Evolutionary conservation across 176 grass and related monocot genomes (phyloP), one percentile per base, ranked within the genome.

Genomic region (Paspalum notatum): DNA sequence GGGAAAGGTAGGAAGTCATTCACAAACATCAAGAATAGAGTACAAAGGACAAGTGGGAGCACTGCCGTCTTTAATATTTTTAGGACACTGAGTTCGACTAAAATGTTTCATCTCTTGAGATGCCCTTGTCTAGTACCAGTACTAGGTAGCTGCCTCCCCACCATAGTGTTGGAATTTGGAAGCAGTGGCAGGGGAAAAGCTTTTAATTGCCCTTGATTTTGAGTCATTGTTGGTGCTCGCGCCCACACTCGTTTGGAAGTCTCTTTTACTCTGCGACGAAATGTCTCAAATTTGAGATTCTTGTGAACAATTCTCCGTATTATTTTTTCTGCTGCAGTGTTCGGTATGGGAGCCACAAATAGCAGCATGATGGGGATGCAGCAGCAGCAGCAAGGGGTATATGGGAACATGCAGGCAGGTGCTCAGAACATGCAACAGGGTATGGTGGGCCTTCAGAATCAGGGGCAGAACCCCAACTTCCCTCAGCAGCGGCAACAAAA

Each of bases 401-500:
- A 89, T 40, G 87, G 86, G 18, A 97, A 92, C 63, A 90, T 97
- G 75, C 89, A 83, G 24, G 76, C 87, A 38, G 91, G 86, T 64
- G 79, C 81, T 37, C 95, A 93, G 59, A 95, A 81, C 68, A 60
- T 98, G 84, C 95, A 94, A 78, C 86, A 90, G 79, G 92, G 96
- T 20, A 95, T 98, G 90, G 87, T 80, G n/a, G 87, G 85, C 80
- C 87, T 98, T 67, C 87, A 84, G 60, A 94, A 92, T 68, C 83
- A 86, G 59, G 70, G 60, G 17, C 94, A 90, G 64, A 97, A 97
- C 68, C 85, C 92, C 38, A 95, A 93, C 85, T 93, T 95, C 47
- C 16, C 84, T 25, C 92, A 99, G 79, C 96, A 99, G 73, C 92
- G 95, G 49, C 88, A 89, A 24, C 96, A 93, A 70, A 98, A 95